These are phyloP conservation scores for Microdochium bolleyi DNA, from an alignment of 2,329 filamentous ascomycete species.

Conservation along the genomic window DNA sequence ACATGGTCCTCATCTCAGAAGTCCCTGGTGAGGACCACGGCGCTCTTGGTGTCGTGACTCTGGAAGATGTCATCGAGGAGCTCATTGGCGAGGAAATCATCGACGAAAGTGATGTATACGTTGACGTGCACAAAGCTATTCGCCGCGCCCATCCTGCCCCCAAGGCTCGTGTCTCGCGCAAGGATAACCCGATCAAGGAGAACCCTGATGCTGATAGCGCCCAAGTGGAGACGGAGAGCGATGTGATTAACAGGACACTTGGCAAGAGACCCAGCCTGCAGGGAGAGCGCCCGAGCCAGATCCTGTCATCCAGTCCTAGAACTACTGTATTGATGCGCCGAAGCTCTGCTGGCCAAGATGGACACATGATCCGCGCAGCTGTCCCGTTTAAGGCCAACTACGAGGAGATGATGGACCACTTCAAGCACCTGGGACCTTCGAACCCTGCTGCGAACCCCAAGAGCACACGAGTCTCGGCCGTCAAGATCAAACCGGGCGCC, in stretches of 20 bases:
- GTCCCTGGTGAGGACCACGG: constrained; percentile 83
- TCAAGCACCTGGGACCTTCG: constrained; percentile 59
- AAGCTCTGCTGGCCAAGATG: constrained; percentile 46
- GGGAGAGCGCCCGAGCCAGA: constrained; percentile 19
- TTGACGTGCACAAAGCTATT: constrained; percentile 97
- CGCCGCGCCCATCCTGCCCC: constrained; percentile 80
- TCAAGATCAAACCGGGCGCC: constrained; percentile 54
- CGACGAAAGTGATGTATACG: constrained; percentile 95
- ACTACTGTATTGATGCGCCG: constrained; percentile 54
- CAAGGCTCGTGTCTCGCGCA: constrained; percentile 50
- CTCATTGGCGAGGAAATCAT: constrained; percentile 99
- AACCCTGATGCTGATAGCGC: constrained; percentile 16
- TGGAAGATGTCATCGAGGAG: constrained; percentile 98
- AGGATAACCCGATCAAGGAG: constrained; percentile 24
- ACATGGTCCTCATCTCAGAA: constrained; percentile 95
- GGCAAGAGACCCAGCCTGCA: constrained; percentile 10
- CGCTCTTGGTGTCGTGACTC: constrained; percentile 84
- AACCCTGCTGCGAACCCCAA: constrained; percentile 59
- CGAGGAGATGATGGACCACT: constrained; percentile 54
- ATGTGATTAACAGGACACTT: constrained; percentile 21
- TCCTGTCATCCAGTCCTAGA: constrained; percentile 37
- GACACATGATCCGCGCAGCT: constrained; percentile 34
- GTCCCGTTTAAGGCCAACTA: constrained; percentile 53
- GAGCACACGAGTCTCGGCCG: constrained; percentile 51
- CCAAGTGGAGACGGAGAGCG: constrained; percentile 26